Evolutionary conservation across 148 eudicot genomes (phyloP), one percentile per base, ranked within the genome.

Genomic region (Euryodendron excelsum): DNA sequence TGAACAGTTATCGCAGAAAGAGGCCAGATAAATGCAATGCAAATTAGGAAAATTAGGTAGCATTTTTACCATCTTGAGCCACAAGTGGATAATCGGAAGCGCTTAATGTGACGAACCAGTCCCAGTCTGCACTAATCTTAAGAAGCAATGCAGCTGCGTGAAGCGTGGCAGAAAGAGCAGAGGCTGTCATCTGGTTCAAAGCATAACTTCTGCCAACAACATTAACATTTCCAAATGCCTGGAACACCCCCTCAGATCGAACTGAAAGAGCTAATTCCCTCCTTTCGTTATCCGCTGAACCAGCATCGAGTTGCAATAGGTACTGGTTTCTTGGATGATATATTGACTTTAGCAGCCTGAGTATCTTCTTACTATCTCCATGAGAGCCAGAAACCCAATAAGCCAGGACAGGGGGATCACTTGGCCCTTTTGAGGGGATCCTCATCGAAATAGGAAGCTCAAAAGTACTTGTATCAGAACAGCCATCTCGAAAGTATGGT

Each of bases 311-410:
- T 39, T 76, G 83, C 73, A 86, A 25, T 30, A 86, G 86, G 63
- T 86, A 86, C 68, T 75, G 82, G 36, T 84, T 86, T 33, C 86
- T 86, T 3, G 89, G 89, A 59, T 86, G 89, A 50, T 83, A 86
- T 15, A 84, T 70, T 0, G 86, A 82, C 34, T 71, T 78, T 0
- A 81, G 47, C n/a, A 86, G 85, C 85, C 84, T 78, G 81, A 84
- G 9, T 1, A 86, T 73, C 59, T 80, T 82, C 55, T 36, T 11
- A 4, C 76, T 37, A 3, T 86, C 84, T 1, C 86, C 89, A 2
- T 23, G 59, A 31, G 83, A 62, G 13, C 89, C 86, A 17, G 66
- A 73, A 10, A 86, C 81, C 76, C 63, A 81, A 47, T 86, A 86
- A 20, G 89, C 86, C 45, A 86, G 27, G 34, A 79, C 69, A 7